phyloP scores from a whole-genome alignment of 1,284 basidiomycete genomes.

The Fomes fomentarius region DNA sequence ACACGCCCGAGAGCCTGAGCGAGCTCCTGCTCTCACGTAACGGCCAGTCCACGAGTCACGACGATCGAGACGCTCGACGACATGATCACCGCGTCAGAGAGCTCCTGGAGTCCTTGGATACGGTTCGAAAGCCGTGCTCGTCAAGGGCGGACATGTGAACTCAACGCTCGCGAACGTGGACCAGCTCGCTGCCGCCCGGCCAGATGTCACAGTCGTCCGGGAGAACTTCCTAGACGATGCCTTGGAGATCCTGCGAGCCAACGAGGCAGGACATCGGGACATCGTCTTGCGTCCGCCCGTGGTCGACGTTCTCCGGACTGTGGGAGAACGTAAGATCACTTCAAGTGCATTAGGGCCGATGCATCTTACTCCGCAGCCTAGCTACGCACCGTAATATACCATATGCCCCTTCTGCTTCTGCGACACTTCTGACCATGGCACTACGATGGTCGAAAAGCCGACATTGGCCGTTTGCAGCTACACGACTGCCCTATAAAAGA shows the following conservation, averaged over 20 bases:
- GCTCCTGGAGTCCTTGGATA: constrained; percentile 53
- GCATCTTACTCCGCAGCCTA: too few relatives aligned
- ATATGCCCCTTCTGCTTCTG: too few relatives aligned
- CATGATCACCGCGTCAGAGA: constrained; percentile 65
- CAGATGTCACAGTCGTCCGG: constrained; percentile 41
- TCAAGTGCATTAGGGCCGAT: too few relatives aligned
- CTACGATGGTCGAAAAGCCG: too few relatives aligned
- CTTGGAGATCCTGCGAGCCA: constrained; percentile 59
- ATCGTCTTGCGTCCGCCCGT: constrained; percentile 47
- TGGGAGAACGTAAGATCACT: too few relatives aligned
- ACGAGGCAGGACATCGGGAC: constrained; percentile 30
- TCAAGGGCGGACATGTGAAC: constrained; percentile 88
- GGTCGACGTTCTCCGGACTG: constrained; percentile 82
- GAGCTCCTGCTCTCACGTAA: constrained; percentile 62
- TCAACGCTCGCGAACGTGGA: constrained; percentile 50
- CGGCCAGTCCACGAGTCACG: constrained; percentile 25
- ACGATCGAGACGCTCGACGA: constrained; percentile 56
- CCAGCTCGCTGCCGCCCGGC: constrained; percentile 29
- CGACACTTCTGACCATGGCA: too few relatives aligned
- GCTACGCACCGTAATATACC: too few relatives aligned
- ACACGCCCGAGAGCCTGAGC: constrained; percentile 85
- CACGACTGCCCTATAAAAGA: too few relatives aligned
- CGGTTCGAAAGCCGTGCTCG: constrained; percentile 65
- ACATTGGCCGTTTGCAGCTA: too few relatives aligned
- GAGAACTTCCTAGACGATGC: constrained; percentile 54